A percentile compares a stretch with the other conserved stretches of the same genome.
Conservation (phyloP, 192 early-diverging fungal genomes). For the Kickxella alabastrina region DNA sequence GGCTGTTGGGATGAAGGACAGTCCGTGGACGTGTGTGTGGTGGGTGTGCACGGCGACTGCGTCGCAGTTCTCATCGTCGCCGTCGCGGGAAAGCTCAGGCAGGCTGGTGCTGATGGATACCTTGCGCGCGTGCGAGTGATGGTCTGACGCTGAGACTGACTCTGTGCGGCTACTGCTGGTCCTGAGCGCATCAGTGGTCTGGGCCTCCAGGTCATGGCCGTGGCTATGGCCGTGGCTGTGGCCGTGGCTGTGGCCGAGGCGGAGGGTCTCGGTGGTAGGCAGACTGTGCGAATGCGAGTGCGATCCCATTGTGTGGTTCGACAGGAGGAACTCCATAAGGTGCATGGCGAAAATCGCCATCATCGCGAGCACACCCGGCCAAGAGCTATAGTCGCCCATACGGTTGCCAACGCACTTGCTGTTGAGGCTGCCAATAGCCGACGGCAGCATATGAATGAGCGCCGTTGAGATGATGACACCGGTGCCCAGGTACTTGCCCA, state of each 20-base stretch:
- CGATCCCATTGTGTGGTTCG: conserved; percentile 42
- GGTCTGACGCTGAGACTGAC: neutral
- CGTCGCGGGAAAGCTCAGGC: neutral
- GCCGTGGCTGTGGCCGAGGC: neutral
- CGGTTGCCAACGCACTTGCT: conserved; percentile 55
- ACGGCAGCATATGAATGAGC: conserved; percentile 74
- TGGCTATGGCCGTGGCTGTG: neutral
- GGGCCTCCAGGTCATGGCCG: neutral
- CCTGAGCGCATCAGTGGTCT: neutral
- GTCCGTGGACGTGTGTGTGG: conserved; percentile 49
- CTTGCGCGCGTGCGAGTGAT: conserved; percentile 4
- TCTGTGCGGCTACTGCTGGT: neutral
- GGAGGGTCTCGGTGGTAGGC: conserved; percentile 1
- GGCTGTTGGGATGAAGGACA: conserved; percentile 20
- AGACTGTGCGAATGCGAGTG: conserved; percentile 27
- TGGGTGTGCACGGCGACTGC: conserved; percentile 47
- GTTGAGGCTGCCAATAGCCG: conserved; percentile 51
- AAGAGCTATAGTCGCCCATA: conserved; percentile 49
- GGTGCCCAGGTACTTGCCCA: conserved; percentile 59
- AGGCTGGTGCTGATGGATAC: neutral
- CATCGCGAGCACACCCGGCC: conserved; percentile 59
- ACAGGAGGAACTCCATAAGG: conserved; percentile 58
- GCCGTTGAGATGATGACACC: conserved; percentile 76
- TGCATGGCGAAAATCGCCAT: conserved; percentile 64
- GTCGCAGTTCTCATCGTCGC: conserved; percentile 21